Conservation (phyloP, 73 alveolate species). For the Paramecium tetraurelia region DNA sequence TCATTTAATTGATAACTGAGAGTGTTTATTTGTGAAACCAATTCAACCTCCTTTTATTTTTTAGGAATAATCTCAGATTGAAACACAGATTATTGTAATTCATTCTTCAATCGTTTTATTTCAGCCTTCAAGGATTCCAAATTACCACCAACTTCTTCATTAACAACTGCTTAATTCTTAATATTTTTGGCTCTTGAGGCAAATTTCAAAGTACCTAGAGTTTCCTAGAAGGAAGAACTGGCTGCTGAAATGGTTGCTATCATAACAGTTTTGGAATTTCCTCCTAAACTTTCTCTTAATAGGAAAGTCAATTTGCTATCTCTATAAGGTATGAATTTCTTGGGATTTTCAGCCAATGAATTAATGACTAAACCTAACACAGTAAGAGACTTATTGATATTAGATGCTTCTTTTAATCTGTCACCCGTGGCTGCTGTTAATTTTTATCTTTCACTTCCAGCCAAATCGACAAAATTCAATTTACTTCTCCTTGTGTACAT, state of each 20-base stretch:
- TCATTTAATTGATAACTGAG: not conserved
- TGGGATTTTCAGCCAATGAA: conserved; percentile 74
- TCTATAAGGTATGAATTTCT: conserved; percentile 72
- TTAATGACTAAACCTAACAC: conserved; percentile 73
- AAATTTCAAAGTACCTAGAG: conserved; percentile 76
- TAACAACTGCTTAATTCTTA: conserved; percentile 73
- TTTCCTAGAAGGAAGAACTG: conserved; percentile 66
- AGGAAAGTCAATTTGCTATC: conserved; percentile 79
- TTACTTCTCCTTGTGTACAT: conserved; percentile 46
- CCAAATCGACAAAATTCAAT: conserved; percentile 63
- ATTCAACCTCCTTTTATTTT: not conserved
- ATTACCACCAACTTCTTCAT: conserved; percentile 68
- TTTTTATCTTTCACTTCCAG: conserved; percentile 50
- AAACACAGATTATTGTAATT: not conserved
- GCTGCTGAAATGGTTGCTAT: conserved; percentile 78
- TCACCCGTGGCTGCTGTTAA: conserved; percentile 83
- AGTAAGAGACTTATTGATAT: conserved; percentile 77
- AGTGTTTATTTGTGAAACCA: not conserved
- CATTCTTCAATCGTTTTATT: conserved; percentile 66
- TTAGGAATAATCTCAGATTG: not conserved
- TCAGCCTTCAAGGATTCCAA: conserved; percentile 71
- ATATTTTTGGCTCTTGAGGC: conserved; percentile 82
- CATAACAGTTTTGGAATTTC: conserved; percentile 78
- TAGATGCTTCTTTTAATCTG: conserved; percentile 90
- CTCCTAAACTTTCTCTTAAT: conserved; percentile 81